Evolutionary conservation across 139 green algal genomes (phyloP).

Genomic region (Spirogloea muscicola): DNA sequence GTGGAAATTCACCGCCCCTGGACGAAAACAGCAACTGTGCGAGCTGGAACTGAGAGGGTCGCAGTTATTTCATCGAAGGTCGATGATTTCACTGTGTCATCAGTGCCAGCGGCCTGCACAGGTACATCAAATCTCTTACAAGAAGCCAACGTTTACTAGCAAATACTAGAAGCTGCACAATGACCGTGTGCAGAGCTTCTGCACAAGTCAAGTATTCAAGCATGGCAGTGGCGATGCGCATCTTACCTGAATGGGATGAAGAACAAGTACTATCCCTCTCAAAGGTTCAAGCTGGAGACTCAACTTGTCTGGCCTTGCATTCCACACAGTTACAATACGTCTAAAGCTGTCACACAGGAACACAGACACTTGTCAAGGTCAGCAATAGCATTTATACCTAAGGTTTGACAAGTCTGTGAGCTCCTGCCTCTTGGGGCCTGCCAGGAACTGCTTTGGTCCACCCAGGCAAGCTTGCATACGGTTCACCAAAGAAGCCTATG

Average conservation of each 20-base stretch:
- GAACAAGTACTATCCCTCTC: neutral
- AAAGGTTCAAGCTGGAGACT: neutral
- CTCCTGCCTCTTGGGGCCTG: neutral
- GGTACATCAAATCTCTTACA: neutral
- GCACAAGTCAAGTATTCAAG: neutral
- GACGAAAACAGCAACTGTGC: constrained; percentile 10
- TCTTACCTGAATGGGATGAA: neutral
- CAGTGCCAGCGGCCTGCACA: neutral
- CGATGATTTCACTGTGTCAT: neutral
- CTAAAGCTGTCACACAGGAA: neutral
- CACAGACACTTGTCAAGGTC: neutral
- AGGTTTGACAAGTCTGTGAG: neutral
- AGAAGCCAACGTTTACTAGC: neutral
- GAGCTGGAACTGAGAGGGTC: neutral
- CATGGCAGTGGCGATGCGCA: neutral
- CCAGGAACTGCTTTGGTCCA: too few relatives aligned
- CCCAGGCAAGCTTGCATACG: too few relatives aligned
- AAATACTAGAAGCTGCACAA: neutral
- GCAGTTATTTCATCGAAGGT: neutral
- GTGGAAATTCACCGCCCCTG: too few relatives aligned
- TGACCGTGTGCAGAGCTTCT: neutral
- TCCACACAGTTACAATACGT: too few relatives aligned
- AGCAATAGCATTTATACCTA: neutral
- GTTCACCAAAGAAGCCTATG: too few relatives aligned
- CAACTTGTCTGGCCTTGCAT: neutral